Evolutionary conservation across 768 basidiomycete genomes (phyloP), one percentile per base, ranked within the genome.

Genomic region (Lentinula boryana): DNA sequence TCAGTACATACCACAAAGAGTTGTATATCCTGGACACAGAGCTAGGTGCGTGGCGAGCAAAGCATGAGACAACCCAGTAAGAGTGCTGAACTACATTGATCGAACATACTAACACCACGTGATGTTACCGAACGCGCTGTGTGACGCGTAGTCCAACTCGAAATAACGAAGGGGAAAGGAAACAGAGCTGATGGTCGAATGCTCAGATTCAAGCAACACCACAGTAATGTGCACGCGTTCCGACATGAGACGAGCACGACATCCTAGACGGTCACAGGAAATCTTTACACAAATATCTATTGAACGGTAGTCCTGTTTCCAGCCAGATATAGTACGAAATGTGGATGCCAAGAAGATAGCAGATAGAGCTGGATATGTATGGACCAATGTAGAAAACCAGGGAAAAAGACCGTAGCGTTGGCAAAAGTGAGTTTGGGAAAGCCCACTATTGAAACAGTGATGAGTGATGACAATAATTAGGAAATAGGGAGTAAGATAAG

Each of bases 401-500:
- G 16, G 55, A 43, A 31, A 56, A 6, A 36, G 23, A 56, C 23
- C 3, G n/a, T 27, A 56, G 41, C 21, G 12, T 40, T 41, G 6
- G 16, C 55, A 54, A 3, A 10, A 27, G 23, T 32, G 36, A 13
- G 13, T 2, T 33, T 0, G 16, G 36, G 38, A 16, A 12, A 4
- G 6, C 5, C 13, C 33, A 36, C 36, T 36, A 21, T 9, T 40
- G 27, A 23, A 10, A 13, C 13, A 38, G 23, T 23, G 9, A 15
- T 43, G 40, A 38, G 23, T 23, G 9, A 15, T 43, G 40, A 10
- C 18, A 32, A 40, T 10, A 55, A 56, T 56, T 43, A 56, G 23
- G 53, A n/a, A 18, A 38, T 54, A 54, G 35, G 40, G 40, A 56
- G 32, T 56, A 56, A 56, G 13, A 56, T 56, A 56, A 55, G 18